Evolutionary conservation across 192 early-diverging fungal genomes (phyloP).

Genomic region (Oehlia diaphana): DNA sequence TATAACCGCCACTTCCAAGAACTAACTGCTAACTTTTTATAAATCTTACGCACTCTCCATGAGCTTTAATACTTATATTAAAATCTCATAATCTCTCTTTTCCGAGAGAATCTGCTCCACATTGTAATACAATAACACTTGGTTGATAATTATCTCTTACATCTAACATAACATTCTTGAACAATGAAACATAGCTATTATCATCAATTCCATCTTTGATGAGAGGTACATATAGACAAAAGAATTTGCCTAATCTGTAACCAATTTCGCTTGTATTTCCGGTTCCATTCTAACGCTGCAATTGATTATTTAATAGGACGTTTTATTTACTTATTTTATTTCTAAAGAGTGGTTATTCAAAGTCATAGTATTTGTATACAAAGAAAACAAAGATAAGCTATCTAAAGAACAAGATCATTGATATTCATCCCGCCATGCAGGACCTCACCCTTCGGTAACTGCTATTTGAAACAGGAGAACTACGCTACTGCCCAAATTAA

Average conservation of each 20-base stretch:
- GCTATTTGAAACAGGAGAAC: too few species aligned
- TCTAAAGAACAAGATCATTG: too few species aligned
- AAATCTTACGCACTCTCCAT: slow-evolving; percentile 76
- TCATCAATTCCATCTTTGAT: slow-evolving; percentile 88
- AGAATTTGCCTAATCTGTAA: slow-evolving; percentile 73
- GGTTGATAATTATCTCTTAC: slow-evolving; percentile 82
- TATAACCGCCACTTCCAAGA: slow-evolving; percentile 65
- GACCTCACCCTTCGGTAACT: too few species aligned
- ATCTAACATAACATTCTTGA: slow-evolving; percentile 70
- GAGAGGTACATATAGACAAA: slow-evolving; percentile 89
- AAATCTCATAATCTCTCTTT: slow-evolving; percentile 57
- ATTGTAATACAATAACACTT: slow-evolving; percentile 87
- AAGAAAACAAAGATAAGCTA: too few species aligned
- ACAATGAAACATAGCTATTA: slow-evolving; percentile 75
- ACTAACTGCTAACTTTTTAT: slow-evolving; percentile 73
- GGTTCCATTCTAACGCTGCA: slow-evolving; percentile 63
- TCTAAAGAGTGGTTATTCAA: too few species aligned
- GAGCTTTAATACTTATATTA: slow-evolving; percentile 63
- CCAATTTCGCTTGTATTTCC: slow-evolving; percentile 83
- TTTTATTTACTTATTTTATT: too few species aligned
- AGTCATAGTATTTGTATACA: too few species aligned
- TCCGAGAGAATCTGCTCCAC: slow-evolving; percentile 68
- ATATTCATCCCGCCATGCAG: too few species aligned
- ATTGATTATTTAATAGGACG: too few species aligned
- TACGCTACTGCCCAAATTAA: too few species aligned